These are phyloP conservation scores for Takakia lepidozioides DNA, from an alignment of 225 moss, liverwort and hornwort species.

Conservation along the genomic window DNA sequence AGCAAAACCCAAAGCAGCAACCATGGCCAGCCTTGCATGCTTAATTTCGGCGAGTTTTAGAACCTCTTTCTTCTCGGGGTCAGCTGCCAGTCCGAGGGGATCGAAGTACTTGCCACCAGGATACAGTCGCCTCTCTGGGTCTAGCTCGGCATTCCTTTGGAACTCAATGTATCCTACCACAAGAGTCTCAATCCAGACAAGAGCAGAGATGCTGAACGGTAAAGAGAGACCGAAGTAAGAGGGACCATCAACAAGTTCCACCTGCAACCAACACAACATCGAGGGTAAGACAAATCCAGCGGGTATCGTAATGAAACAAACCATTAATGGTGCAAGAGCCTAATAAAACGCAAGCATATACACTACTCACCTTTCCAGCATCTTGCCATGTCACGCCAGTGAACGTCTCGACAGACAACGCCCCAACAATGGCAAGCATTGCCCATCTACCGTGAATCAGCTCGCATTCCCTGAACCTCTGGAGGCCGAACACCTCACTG, in stretches of 20 bases:
- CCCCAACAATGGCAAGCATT: constrained; percentile 91
- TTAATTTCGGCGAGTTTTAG: constrained; percentile 96
- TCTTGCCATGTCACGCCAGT: constrained; percentile 99
- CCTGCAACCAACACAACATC: constrained; percentile 19
- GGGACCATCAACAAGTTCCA: constrained; percentile 72
- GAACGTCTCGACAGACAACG: constrained; percentile 77
- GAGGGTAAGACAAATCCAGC: too few relatives aligned
- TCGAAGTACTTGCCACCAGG: constrained; percentile 91
- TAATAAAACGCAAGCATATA: too few relatives aligned
- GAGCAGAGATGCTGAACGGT: constrained; percentile 74
- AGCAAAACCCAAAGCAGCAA: constrained; percentile 82
- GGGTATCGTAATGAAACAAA: too few relatives aligned
- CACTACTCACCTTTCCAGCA: constrained; percentile 72
- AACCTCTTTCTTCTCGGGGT: constrained; percentile 73
- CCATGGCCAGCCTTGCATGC: constrained; percentile 98
- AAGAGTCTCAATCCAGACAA: constrained; percentile 77
- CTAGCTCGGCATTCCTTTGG: constrained; percentile 85
- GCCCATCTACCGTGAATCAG: constrained; percentile 96
- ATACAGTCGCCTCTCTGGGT: constrained; percentile 78
- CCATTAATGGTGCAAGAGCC: too few relatives aligned
- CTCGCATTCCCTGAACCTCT: constrained; percentile 99
- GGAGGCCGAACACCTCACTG: constrained; percentile 97
- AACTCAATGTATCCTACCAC: constrained; percentile 90
- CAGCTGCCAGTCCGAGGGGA: constrained; percentile 67
- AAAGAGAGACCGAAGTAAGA: constrained; percentile 78